A percentile compares a stretch with the other conserved stretches of the same genome.
phyloP scores from a whole-genome alignment of 2,329 filamentous ascomycete species.

The Esteya vermicola region DNA sequence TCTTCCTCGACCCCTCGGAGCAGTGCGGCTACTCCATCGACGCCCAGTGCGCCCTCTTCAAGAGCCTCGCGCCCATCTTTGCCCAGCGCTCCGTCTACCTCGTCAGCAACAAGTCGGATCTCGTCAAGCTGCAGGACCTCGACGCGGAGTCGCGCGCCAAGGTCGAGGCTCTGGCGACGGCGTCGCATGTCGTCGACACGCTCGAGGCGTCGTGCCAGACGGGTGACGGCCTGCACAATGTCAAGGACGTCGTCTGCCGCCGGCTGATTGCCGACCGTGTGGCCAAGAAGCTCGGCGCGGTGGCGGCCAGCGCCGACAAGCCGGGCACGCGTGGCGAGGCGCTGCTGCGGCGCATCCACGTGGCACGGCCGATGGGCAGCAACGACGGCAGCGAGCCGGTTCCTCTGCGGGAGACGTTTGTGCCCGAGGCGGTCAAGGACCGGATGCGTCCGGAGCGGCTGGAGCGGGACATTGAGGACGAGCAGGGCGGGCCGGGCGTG shows the following conservation, averaged over 20 bases:
- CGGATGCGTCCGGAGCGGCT: conserved; percentile 44
- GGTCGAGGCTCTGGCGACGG: conserved; percentile 10
- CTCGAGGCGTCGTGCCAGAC: conserved; percentile 92
- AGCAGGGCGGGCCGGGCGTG: conserved; percentile 89
- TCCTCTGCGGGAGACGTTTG: conserved; percentile 58
- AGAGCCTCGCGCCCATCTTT: conserved; percentile 92
- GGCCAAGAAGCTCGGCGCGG: conserved; percentile 89
- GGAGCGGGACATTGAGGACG: conserved; percentile 76
- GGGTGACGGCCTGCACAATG: conserved; percentile 81
- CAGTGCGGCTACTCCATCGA: conserved; percentile 90
- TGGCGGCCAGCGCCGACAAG: conserved; percentile 60
- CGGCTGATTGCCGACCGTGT: conserved; percentile 85
- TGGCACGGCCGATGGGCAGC: conserved; percentile 82
- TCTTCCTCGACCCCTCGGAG: conserved; percentile 96
- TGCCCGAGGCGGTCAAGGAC: conserved; percentile 75
- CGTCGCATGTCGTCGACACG: conserved; percentile 74
- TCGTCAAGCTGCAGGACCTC: conserved; percentile 75
- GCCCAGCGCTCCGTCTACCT: conserved; percentile 95
- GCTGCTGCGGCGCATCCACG: conserved; percentile 87
- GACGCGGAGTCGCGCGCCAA: conserved; percentile 58
- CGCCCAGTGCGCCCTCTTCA: conserved; percentile 88
- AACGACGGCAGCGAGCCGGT: conserved; percentile 16
- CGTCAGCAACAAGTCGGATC: conserved; percentile 96
- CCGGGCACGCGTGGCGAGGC: conserved; percentile 75
- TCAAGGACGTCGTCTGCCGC: conserved; percentile 92